Evolutionary conservation across 208 protist species (phyloP), one percentile per base, ranked within the genome.

Genomic region (Crithidia expoeki): DNA sequence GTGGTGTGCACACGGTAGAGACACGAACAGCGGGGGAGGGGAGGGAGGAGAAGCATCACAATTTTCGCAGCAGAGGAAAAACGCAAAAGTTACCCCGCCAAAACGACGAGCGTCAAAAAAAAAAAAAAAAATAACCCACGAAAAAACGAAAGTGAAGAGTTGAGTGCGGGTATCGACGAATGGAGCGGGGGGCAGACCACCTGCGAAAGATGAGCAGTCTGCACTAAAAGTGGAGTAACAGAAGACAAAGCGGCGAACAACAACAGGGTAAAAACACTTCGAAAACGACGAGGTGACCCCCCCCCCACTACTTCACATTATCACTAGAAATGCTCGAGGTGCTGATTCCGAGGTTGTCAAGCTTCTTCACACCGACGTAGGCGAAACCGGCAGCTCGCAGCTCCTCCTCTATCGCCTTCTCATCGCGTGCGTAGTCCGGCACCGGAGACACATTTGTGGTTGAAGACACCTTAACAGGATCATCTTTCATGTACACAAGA

Each of bases 351-450:
- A 96, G 53, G 47, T 94, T 83, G 60, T 96, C 92, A 0, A 96
- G 72, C 36, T 93, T 85, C 46, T 86, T 88, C 19, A 94, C 81
- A 17, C 92, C 89, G 50, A 96, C 72, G 57, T 91, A 93, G 0
- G 87, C 81, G 59, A 94, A 94, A 2, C 89, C 92, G 3, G 89
- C 87, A 16, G 79, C 80, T 4, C 83, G 80, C 38, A 96, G 63
- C 56, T 94, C 92, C 50, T 92, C 84, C 69, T 96, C 88, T 4
- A 88, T 94, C 2, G 85, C 87, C 32, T 89, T 81, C 28, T 94
- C 85, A 53, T 94, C 87, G 7, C 89, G 65, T 12, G 88, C 88
- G 69, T 92, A 93, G 55, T 94, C 87, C 1, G 91, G 88, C 25
- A 91, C 79, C 1, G 88, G 57, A 1, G 87, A 89, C 0, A 94